phyloP scores from a whole-genome alignment of 202 grass and related monocot genomes.

The Setaria viridis region DNA sequence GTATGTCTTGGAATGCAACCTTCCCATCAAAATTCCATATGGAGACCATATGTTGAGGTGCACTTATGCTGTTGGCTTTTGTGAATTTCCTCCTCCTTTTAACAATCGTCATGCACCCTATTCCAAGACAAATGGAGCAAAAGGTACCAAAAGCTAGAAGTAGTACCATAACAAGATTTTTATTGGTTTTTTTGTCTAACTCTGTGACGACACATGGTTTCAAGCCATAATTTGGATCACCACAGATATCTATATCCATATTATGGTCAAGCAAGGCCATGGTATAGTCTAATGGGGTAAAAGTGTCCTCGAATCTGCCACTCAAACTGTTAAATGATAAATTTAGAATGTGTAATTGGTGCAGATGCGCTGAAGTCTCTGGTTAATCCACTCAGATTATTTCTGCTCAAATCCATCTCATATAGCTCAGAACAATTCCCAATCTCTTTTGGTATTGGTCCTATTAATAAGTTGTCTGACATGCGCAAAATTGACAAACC shows the following conservation, averaged over 20 bases:
- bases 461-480: constrained; percentile 29
- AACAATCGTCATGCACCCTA: neutral
- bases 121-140: neutral
- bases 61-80: neutral
- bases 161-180: neutral
- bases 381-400: constrained; percentile 17
- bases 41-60: constrained; percentile 32
- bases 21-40: constrained; percentile 60
- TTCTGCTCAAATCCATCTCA: constrained; percentile 38
- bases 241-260: constrained; percentile 25
- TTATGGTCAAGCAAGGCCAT: neutral
- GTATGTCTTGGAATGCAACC: constrained; percentile 44
- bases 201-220: constrained; percentile 4
- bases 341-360: neutral
- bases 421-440: neutral
- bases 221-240: neutral
- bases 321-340: constrained; percentile 45
- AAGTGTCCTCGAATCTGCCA: neutral
- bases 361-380: too few relatives aligned
- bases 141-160: neutral
- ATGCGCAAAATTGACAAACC: accelerated
- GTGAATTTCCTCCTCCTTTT: neutral
- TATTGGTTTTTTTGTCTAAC: neutral
- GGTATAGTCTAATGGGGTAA: neutral
- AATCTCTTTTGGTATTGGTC: constrained; percentile 30